Evolutionary conservation across 2,329 filamentous ascomycete genomes (phyloP).

Genomic region (Diaporthe humulicola): DNA sequence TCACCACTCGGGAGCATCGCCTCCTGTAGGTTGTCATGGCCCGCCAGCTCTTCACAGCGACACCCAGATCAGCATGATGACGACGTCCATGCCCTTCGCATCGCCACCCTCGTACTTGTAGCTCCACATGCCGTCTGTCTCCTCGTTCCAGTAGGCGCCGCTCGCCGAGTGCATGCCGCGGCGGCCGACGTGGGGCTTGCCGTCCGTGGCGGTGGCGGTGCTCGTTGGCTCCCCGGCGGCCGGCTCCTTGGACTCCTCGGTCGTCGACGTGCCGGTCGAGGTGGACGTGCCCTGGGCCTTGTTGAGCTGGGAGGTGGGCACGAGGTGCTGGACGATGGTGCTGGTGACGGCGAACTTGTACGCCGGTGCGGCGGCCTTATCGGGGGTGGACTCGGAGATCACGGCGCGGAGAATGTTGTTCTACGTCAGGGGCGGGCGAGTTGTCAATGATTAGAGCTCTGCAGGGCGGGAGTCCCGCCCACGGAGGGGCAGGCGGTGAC

Average conservation of each 20-base stretch:
- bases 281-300: slow-evolving; percentile 67
- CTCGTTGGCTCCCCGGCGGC: slow-evolving; percentile 54
- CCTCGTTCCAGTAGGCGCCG: slow-evolving; percentile 91
- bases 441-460: slow-evolving; percentile 37
- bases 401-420: slow-evolving; percentile 82
- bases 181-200: slow-evolving; percentile 81
- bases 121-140: slow-evolving; percentile 90
- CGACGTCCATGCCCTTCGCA: slow-evolving; percentile 76
- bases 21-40: neutral
- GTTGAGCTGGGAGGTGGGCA: slow-evolving; percentile 75
- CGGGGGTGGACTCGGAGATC: slow-evolving; percentile 79
- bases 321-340: slow-evolving; percentile 96
- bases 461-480: neutral
- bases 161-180: slow-evolving; percentile 92
- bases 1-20: neutral
- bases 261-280: slow-evolving; percentile 63
- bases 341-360: slow-evolving; percentile 98
- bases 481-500: neutral
- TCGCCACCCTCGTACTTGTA: slow-evolving; percentile 84
- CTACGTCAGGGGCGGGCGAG: slow-evolving; percentile 55
- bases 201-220: slow-evolving; percentile 67
- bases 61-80: slow-evolving; percentile 84
- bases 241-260: slow-evolving; percentile 67
- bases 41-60: slow-evolving; percentile 62
- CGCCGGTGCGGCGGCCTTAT: slow-evolving; percentile 68